These are phyloP conservation scores for Phylloporus arenicola DNA, from an alignment of 768 basidiomycete species.

Conservation along the genomic window DNA sequence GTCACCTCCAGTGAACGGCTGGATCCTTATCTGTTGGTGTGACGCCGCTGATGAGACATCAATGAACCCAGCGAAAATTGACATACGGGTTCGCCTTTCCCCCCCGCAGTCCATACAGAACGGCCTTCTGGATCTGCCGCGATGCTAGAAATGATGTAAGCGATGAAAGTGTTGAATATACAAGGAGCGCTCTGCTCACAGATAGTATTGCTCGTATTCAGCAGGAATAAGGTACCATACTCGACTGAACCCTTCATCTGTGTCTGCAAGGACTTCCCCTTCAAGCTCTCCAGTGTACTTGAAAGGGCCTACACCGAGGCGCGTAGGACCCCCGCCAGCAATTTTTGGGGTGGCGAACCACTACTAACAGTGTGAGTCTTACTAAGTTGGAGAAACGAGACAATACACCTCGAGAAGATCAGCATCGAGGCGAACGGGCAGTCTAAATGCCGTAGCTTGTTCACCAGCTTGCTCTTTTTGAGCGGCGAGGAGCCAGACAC, in stretches of 20 bases:
- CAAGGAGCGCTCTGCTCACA: background rate
- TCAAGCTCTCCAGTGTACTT: background rate
- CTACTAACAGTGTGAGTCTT: background rate
- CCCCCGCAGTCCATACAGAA: background rate
- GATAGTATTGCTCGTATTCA: background rate
- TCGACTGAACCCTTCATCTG: background rate
- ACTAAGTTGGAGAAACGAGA: background rate
- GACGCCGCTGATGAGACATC: background rate
- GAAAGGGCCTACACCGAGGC: background rate
- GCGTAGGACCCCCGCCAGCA: background rate
- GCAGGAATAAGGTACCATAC: background rate
- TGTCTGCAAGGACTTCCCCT: background rate
- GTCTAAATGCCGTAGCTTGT: background rate
- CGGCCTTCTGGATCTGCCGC: background rate
- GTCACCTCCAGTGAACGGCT: background rate
- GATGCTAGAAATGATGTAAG: background rate
- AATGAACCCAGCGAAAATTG: too few species aligned
- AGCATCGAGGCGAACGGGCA: background rate
- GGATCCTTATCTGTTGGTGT: background rate
- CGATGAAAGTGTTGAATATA: background rate
- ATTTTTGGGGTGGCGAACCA: background rate
- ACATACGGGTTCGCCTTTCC: background rate
- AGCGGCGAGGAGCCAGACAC: background rate
- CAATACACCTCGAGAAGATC: slow-evolving; percentile 2
- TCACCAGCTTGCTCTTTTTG: background rate